Evolutionary conservation across 1,139 yeast genomes (phyloP), one percentile per base, ranked within the genome.

Genomic region (Lodderomyces metapsilosis): DNA sequence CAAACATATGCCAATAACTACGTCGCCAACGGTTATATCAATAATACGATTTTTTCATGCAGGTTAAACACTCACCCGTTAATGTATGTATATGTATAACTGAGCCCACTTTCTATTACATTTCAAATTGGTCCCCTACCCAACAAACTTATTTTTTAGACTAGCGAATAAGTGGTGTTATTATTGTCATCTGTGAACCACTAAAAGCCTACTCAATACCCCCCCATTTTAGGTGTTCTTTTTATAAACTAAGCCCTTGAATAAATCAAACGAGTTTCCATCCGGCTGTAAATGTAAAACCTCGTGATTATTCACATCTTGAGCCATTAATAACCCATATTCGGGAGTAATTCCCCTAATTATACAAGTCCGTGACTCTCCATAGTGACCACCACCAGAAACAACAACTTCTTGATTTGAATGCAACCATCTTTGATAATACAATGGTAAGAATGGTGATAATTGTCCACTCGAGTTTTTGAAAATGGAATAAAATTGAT

Each of bases 211-310:
- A n/a, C n/a, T n/a, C n/a, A n/a, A n/a, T n/a, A n/a, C n/a, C n/a
- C n/a, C n/a, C n/a, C n/a, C n/a, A n/a, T n/a, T n/a, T n/a, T n/a
- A 41, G 34, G 43, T 41, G 23, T 40, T 39, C 57, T 82, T 84
- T 52, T 76, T 81, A 45, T 88, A 86, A n/a, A 94, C 84, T 49
- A 94, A 68, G 0, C 98, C 98, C 53, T 78, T 85, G 68, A 92
- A 85, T 71, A 94, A 91, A 58, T 94, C 98, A 58, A 94, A 94
- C 2, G 97, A 88, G 59, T 94, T 94, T 0, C 98, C 98, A 59
- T 94, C 98, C 0, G 99, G 98, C 59, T 89, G 98, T 38, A 94
- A 66, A 53, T 88, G 84, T 51, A 76, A 81, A 3, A 59, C 63
- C 30, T 69, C 73, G 0, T 88, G 85, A 3, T 80, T 78, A 36